Evolutionary conservation across 257 asterid genomes (phyloP).

Genomic region (Knoxia roxburghii): DNA sequence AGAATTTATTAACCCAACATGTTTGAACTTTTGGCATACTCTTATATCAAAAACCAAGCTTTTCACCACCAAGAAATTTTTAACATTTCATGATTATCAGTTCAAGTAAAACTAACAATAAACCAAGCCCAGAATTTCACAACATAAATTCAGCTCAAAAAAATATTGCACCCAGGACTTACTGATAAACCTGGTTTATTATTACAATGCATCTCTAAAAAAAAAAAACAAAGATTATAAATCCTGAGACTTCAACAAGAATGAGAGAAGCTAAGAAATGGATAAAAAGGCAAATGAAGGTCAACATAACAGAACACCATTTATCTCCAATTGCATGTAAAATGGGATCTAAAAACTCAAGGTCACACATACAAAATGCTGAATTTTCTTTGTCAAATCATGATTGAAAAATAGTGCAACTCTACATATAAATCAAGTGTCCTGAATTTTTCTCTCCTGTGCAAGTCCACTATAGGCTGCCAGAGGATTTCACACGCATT

Average conservation of each 20-base stretch:
- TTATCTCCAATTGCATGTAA: not conserved
- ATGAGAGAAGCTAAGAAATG: not conserved
- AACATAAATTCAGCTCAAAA: not conserved
- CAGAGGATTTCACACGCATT: not conserved
- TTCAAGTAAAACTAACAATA: not conserved
- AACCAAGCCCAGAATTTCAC: not conserved
- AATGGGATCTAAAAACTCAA: not conserved
- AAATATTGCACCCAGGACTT: not conserved
- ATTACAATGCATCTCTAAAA: not conserved
- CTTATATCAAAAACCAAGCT: not conserved
- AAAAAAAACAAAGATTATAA: not conserved
- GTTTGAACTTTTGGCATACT: not conserved
- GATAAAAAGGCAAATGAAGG: not conserved
- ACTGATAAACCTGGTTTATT: not conserved
- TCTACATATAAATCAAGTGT: not conserved
- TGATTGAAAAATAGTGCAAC: not conserved
- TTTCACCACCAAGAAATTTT: not conserved
- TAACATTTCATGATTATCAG: not conserved
- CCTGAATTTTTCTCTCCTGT: not conserved
- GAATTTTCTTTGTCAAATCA: not conserved
- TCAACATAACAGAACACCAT: not conserved
- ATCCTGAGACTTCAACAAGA: not conserved
- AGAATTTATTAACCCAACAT: not conserved
- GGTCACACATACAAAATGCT: not conserved
- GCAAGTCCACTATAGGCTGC: not conserved